A percentile compares a stretch with the other conserved stretches of the same genome.
Evolutionary conservation across 208 protist species (phyloP).

Genomic region (Naegleria fowleri): DNA sequence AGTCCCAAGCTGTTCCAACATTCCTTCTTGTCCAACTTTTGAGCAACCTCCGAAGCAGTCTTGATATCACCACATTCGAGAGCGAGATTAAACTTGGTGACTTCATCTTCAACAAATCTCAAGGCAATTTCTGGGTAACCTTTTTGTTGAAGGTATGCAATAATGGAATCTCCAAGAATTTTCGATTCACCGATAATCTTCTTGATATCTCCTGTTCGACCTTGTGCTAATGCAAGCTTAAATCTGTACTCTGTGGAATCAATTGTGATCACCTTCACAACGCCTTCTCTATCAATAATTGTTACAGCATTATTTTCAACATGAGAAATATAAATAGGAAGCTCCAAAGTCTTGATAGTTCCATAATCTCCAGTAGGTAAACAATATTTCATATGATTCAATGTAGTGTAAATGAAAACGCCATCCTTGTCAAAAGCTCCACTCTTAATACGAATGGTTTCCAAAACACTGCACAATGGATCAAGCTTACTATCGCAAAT

Average conservation of each 20-base stretch:
- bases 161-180: conserved; percentile 90
- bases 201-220: conserved; percentile 83
- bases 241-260: conserved; percentile 90
- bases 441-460: conserved; percentile 90
- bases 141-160: conserved; percentile 96
- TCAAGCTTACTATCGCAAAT: conserved; percentile 80
- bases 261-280: conserved; percentile 69
- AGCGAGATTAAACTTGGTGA: conserved; percentile 92
- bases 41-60: conserved; percentile 70
- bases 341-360: conserved; percentile 92
- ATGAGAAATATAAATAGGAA: conserved; percentile 85
- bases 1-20: conserved; percentile 83
- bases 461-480: conserved; percentile 73
- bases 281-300: conserved; percentile 79
- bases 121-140: conserved; percentile 94
- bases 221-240: conserved; percentile 86
- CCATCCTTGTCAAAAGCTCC: conserved; percentile 68
- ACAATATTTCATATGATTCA: conserved; percentile 95
- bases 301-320: conserved; percentile 73
- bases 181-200: conserved; percentile 81
- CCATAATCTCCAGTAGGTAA: conserved; percentile 82
- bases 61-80: conserved; percentile 96
- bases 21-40: conserved; percentile 75
- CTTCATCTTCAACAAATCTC: conserved; percentile 93
- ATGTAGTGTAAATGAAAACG: conserved; percentile 95